Percentiles rank a stretch among this genome's conserved stretches.
These are phyloP conservation scores for Podaxis sp. DNA, from an alignment of 768 basidiomycete species.

Conservation along the genomic window DNA sequence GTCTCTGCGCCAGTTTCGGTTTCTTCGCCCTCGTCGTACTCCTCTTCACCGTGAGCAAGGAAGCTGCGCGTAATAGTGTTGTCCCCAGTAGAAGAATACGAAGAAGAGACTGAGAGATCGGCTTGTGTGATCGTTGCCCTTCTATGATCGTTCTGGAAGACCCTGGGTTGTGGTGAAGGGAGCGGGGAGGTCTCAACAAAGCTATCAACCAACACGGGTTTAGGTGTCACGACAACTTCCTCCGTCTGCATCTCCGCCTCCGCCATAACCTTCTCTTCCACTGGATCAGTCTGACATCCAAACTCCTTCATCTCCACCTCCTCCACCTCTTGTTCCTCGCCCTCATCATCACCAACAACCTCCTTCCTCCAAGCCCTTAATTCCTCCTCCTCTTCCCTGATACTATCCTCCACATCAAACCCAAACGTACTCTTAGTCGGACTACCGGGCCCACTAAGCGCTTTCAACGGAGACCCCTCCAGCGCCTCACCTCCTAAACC, in stretches of 20 bases:
- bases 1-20: slow-evolving; percentile 55
- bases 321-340: slow-evolving; percentile 25
- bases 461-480: slow-evolving; percentile 34
- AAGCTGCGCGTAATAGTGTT: slow-evolving; percentile 39
- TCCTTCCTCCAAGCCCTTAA: slow-evolving; percentile 36
- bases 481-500: slow-evolving; percentile 19
- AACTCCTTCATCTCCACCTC: slow-evolving; percentile 29
- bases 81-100: slow-evolving; percentile 31
- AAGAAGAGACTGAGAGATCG: slow-evolving; percentile 31
- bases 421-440: not conserved
- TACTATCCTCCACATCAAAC: slow-evolving; percentile 24
- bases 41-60: slow-evolving; percentile 29
- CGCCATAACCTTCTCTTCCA: slow-evolving; percentile 36
- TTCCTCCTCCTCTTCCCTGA: slow-evolving; percentile 37
- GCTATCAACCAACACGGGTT: slow-evolving; percentile 6
- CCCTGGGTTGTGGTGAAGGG: not conserved
- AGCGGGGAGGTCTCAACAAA: not conserved
- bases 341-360: slow-evolving; percentile 31
- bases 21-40: slow-evolving; percentile 29
- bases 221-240: not conserved
- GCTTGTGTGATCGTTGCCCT: slow-evolving; percentile 49
- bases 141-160: slow-evolving; percentile 11
- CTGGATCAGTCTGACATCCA: slow-evolving; percentile 34
- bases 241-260: slow-evolving; percentile 11
- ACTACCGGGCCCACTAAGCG: slow-evolving; percentile 12